Base-by-base conservation (phyloP, 805 yeast genomes). In the Kluyveromyces nonfermentans region DNA sequence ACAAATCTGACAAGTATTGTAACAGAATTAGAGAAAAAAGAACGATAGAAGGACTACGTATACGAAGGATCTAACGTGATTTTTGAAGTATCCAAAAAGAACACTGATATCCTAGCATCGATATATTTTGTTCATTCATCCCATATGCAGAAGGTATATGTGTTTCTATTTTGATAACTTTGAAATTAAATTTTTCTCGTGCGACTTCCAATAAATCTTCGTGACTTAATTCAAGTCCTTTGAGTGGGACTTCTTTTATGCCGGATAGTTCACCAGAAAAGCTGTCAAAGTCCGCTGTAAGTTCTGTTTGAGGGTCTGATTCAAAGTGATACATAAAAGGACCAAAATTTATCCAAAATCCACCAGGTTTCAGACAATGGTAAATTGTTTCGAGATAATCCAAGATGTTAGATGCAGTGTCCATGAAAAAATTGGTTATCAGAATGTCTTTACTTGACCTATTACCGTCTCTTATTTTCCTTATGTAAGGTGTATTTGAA, bases 251-350 rank as follows among this genome's bases (percentile, higher is more conserved):
- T 2, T 40, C 46, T 59, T 67, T 53, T 12, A 37, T 30, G 5
- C 39, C 40, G 7, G 31, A 36, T 21, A 46, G 35, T 7, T 57
- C 50, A 1, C 54, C 57, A 1, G 55, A 47, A 33, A 30, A 41
- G 0, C 45, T 44, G 4, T 58, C 58, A 25, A 61, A 55, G 4
- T 53, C 54, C 1, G 46, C 41, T 5, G 53, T 51, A 1, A 52
- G 49, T 7, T 58, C 53, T 8, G 61, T 57, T n/a, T 55, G 55
- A 19, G 59, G 63, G 44, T 72, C 75, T 46, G 68, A 70, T 51
- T 79, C 85, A 54, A 71, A 77, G 57, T 81, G 87, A 81, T 85
- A 78, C 36, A 75, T 61, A 32, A 79, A 57, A 0, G 83, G 85
- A 0, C 85, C 85, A 54, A 76, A 72, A 51, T 78, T 78, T 17